A percentile compares a stretch with the other conserved stretches of the same genome.
phyloP scores from a whole-genome alignment of 345 rosid species.

The rapeseed (Brassica napus) region DNA sequence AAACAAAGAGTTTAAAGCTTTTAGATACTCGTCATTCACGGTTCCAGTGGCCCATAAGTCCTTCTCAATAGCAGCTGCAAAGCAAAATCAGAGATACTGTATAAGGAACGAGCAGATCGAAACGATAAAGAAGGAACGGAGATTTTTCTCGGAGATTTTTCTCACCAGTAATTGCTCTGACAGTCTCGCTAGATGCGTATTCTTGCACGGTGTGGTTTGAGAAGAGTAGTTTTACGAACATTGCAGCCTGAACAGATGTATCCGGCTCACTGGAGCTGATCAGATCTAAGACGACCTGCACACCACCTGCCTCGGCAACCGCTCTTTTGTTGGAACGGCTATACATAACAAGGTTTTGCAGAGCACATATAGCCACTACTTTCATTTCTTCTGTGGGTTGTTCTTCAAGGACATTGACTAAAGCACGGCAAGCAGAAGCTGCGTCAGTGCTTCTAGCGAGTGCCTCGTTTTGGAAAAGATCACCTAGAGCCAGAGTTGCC shows the following conservation, averaged over 20 bases:
- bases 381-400: conserved; percentile 99
- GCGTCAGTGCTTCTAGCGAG: conserved; percentile 95
- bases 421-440: conserved; percentile 93
- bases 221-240: conserved; percentile 92
- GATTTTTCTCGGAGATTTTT: conserved; percentile 30
- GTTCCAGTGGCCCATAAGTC: conserved; percentile 96
- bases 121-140: background rate
- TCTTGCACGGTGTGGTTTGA: conserved; percentile 97
- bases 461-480: conserved; percentile 91
- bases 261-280: conserved; percentile 94
- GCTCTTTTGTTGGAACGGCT: conserved; percentile 98
- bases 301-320: conserved; percentile 99
- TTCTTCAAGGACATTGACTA: conserved; percentile 95
- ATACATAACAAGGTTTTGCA: conserved; percentile 95
- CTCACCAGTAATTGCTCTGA: conserved; percentile 96
- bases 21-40: conserved; percentile 90
- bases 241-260: conserved; percentile 96
- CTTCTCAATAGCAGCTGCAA: conserved; percentile 91
- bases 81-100: background rate
- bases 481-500: conserved; percentile 94
- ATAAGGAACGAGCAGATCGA: background rate
- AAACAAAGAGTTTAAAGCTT: conserved; percentile 81
- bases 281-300: conserved; percentile 92
- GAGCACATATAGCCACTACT: conserved; percentile 95
- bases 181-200: conserved; percentile 97